Evolutionary conservation across 352 stramenopile genomes (phyloP).

Genomic region (Pythium biforme): DNA sequence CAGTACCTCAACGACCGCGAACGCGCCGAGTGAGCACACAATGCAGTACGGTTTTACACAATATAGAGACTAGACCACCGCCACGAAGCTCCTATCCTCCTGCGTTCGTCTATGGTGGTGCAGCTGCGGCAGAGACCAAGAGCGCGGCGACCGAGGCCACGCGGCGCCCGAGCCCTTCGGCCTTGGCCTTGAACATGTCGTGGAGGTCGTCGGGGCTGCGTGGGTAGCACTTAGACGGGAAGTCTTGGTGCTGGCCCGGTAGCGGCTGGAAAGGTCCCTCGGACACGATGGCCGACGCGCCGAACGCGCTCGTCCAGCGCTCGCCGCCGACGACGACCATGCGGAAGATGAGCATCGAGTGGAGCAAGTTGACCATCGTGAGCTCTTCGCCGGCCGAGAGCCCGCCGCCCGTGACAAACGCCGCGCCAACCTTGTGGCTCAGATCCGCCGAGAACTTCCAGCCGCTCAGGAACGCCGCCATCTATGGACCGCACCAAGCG

Average conservation of each 20-base stretch:
- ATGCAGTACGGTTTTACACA: too few species aligned
- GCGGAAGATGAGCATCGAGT: slow-evolving; percentile 88
- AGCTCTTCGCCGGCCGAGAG: slow-evolving; percentile 83
- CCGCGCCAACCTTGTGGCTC: slow-evolving; percentile 81
- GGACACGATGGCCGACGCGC: slow-evolving; percentile 73
- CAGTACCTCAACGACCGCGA: slow-evolving; percentile 46
- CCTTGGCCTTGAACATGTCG: slow-evolving; percentile 81
- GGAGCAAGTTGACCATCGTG: slow-evolving; percentile 83
- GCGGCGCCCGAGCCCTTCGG: slow-evolving; percentile 65
- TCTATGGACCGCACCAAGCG: too few species aligned
- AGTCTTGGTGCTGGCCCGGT: slow-evolving; percentile 24
- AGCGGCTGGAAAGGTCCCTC: slow-evolving; percentile 64
- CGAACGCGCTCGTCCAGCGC: slow-evolving; percentile 85
- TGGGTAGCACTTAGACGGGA: slow-evolving; percentile 53
- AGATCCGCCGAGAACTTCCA: slow-evolving; percentile 74
- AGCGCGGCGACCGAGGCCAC: slow-evolving; percentile 49
- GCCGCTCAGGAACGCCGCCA: slow-evolving; percentile 64
- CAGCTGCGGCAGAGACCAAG: neutral
- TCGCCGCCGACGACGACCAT: slow-evolving; percentile 85
- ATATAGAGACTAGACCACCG: too few species aligned
- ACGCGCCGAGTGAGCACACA: neutral
- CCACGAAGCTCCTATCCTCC: too few species aligned
- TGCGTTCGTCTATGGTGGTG: neutral
- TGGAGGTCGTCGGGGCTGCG: slow-evolving; percentile 58
- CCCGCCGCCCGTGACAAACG: slow-evolving; percentile 82